Base-by-base conservation (phyloP, 306 rosid genomes). In the Abrus pulchellus region DNA sequence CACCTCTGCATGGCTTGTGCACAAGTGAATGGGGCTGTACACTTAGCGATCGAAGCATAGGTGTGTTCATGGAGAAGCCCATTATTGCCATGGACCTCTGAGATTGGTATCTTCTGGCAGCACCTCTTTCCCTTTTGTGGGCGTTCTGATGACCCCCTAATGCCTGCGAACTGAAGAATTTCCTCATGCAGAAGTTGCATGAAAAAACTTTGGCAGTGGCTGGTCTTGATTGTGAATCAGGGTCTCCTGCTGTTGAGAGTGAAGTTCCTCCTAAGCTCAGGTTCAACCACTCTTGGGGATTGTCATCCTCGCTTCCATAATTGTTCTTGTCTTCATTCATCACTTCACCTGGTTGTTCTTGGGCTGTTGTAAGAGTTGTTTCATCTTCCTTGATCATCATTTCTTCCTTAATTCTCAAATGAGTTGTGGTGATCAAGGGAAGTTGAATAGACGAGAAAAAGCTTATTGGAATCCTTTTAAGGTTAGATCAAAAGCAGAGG, bases 61-160 rank as follows among this genome's bases (percentile, higher is more conserved):
- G 83, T 43, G 80, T 80, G 82, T 59, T 86, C 52, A 83, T 57
- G 52, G 92, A 85, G 67, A 89, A 82, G 1, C 93, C 92, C 90
- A 91, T 83, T 86, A 87, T 81, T 28, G 91, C 75, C 92, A 87
- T 89, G 84, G 90, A 80, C 82, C 90, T 86, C 80, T 91, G 97
- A 41, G 98, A 82, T 64, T 90, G 98, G 75, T 87, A 90, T 86
- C 97, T 93, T 86, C 92, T 90, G 6, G 94, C 91, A 52, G 94
- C 99, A 10, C 98, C 97, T 84, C 99, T 88, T 73, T 93, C 98
- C 72, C 98, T 93, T 83, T 93, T 93, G 87, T 96, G 98, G 20
- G 98, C 99, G 59, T 96, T 96, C 79, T 93, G 98, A 78, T 93
- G 99, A 44, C 98, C 99, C 34, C 99, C 99, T 77, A 96, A 79